Percentiles rank a stretch among this genome's conserved stretches.
Evolutionary conservation across 176 grass and related monocot genomes (phyloP).

Genomic region (Triticum urartu): DNA sequence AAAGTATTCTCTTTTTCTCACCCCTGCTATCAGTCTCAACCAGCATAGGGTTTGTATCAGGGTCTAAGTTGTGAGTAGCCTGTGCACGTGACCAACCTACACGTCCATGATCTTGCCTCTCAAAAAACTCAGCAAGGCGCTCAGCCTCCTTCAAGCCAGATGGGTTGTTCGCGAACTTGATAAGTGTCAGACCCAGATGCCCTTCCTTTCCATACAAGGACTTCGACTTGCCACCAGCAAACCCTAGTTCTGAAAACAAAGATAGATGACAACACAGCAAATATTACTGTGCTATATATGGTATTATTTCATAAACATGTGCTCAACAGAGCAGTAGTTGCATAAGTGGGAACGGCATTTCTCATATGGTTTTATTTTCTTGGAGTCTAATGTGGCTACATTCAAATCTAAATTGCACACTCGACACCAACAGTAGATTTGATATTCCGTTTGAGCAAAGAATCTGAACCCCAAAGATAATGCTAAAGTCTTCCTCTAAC

Average conservation of each 20-base stretch:
- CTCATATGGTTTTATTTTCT: conserved; percentile 22
- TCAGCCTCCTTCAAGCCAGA: conserved; percentile 87
- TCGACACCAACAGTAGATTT: conserved; percentile 1
- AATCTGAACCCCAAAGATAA: neutral
- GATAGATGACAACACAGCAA: conserved; percentile 37
- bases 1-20: conserved; percentile 83
- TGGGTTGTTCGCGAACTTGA: conserved; percentile 73
- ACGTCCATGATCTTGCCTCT: conserved; percentile 72
- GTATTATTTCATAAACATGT: conserved; percentile 35
- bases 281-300: conserved; percentile 43
- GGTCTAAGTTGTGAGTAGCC: conserved; percentile 44
- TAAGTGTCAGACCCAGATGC: conserved; percentile 72
- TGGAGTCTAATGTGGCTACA: conserved; percentile 5
- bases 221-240: conserved; percentile 80
- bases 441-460: conserved; percentile 16
- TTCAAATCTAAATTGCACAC: conserved; percentile 29
- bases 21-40: conserved; percentile 67
- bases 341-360: conserved; percentile 10
- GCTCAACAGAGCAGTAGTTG: conserved; percentile 35
- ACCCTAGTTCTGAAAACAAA: conserved; percentile 90
- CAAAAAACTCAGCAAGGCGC: conserved; percentile 64
- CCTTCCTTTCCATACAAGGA: conserved; percentile 94
- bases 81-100: conserved; percentile 61
- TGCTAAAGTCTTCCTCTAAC: neutral
- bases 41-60: conserved; percentile 75